Evolutionary conservation across 805 yeast species (phyloP).

Genomic region (Dipodascus geniculatus): DNA sequence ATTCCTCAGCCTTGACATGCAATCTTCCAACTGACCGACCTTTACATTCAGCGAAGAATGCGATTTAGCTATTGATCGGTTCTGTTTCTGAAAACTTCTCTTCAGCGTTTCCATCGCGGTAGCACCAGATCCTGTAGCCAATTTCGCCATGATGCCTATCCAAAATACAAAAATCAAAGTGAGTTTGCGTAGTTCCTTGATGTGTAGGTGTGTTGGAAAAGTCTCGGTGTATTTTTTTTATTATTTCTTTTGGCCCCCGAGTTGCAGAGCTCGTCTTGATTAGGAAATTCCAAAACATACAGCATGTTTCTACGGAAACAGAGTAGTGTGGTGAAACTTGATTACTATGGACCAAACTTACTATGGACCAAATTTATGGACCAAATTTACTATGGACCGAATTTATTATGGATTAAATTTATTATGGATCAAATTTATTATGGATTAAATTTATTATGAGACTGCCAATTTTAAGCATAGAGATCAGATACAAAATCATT

Average conservation of each 20-base stretch:
- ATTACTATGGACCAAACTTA: neutral
- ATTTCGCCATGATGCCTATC: neutral
- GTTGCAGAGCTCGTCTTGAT: neutral
- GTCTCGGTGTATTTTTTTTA: neutral
- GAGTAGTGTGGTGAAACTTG: neutral
- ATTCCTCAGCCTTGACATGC: slow-evolving; percentile 26
- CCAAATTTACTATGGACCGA: neutral
- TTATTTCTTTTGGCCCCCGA: neutral
- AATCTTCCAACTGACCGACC: slow-evolving; percentile 33
- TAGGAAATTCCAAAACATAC: neutral
- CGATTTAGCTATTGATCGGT: slow-evolving; percentile 36
- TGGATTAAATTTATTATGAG: neutral
- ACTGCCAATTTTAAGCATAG: slow-evolving; percentile 4
- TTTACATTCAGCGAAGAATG: slow-evolving; percentile 33
- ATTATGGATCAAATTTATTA: too few relatives aligned
- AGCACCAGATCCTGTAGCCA: neutral
- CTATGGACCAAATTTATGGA: neutral
- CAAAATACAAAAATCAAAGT: too few relatives aligned
- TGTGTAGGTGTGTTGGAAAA: neutral
- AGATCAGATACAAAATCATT: slow-evolving; percentile 5
- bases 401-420: neutral
- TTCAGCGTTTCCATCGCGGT: neutral
- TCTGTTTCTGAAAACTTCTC: slow-evolving; percentile 26
- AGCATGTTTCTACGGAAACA: neutral
- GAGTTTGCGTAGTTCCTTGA: neutral